These are phyloP conservation scores for Polychytrium aggregatum DNA, from an alignment of 192 early-diverging fungal species.

Conservation along the genomic window DNA sequence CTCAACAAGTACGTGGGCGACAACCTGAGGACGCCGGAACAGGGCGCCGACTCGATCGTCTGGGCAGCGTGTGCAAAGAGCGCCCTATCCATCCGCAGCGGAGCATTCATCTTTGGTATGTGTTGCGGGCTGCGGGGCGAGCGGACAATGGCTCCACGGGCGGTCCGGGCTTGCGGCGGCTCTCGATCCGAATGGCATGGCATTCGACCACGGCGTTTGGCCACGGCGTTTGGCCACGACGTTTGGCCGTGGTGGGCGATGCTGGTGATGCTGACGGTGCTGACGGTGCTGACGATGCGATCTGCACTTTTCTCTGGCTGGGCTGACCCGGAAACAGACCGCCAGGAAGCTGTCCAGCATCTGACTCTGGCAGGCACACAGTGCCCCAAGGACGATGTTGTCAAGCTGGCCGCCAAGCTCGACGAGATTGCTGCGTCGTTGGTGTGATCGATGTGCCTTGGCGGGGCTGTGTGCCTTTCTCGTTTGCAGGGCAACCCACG, in stretches of 20 bases:
- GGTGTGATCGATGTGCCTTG: too few species aligned
- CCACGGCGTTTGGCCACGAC: too few species aligned
- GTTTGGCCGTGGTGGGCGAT: too few species aligned
- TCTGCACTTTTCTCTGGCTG: neutral
- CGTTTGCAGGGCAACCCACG: too few species aligned
- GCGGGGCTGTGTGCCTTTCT: too few species aligned
- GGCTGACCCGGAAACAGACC: neutral
- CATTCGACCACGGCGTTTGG: too few species aligned
- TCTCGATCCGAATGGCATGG: neutral
- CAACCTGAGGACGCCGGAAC: slow-evolving; percentile 7
- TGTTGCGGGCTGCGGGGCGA: slow-evolving; percentile 7
- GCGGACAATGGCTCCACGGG: slow-evolving; percentile 1
- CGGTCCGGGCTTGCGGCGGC: slow-evolving; percentile 11
- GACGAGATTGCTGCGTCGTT: too few species aligned
- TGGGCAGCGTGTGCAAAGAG: too few species aligned
- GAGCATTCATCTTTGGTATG: too few species aligned
- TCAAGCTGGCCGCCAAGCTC: slow-evolving; percentile 10
- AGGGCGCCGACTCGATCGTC: slow-evolving; percentile 25
- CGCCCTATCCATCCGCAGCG: too few species aligned
- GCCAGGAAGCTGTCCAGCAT: slow-evolving; percentile 11
- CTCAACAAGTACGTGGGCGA: slow-evolving; percentile 7
- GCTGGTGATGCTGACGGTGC: too few species aligned
- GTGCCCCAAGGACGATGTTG: slow-evolving; percentile 2
- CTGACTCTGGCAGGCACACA: slow-evolving; percentile 8
- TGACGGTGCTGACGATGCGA: neutral